Conservation (phyloP, 73 alveolate species). For the Paramecium caudatum region DNA sequence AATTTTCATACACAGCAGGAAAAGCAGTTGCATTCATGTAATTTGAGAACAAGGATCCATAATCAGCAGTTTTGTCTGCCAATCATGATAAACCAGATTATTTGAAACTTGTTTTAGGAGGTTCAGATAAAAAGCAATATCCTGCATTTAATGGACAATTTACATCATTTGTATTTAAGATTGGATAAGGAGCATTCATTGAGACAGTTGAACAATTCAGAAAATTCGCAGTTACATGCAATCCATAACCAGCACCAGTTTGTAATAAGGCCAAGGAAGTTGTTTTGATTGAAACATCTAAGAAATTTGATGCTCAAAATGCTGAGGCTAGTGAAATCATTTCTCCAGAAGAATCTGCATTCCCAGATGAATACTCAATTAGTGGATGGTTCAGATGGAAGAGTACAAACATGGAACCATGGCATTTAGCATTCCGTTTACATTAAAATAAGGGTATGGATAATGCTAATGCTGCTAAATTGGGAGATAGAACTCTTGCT, state of each 20-base stretch:
- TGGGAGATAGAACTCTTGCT: conserved; percentile 68
- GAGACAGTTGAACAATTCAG: conserved; percentile 45
- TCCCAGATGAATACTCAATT: conserved; percentile 63
- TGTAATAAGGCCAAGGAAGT: conserved; percentile 29
- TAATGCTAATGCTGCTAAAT: conserved; percentile 56
- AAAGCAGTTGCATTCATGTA: conserved; percentile 24
- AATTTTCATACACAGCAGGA: background rate
- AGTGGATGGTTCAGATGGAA: conserved; percentile 66
- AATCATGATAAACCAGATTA: conserved; percentile 42
- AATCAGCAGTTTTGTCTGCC: background rate
- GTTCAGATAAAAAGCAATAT: background rate
- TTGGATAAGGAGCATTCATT: conserved; percentile 42
- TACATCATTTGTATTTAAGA: conserved; percentile 1
- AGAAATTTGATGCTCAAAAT: conserved; percentile 14
- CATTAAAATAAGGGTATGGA: conserved; percentile 42
- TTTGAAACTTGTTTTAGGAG: conserved; percentile 29
- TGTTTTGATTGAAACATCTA: background rate
- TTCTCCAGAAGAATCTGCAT: conserved; percentile 39
- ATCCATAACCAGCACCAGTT: conserved; percentile 27
- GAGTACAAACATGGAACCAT: conserved; percentile 38
- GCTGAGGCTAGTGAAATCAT: conserved; percentile 27
- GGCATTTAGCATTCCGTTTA: conserved; percentile 65
- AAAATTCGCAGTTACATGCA: background rate
- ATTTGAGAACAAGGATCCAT: conserved; percentile 22
- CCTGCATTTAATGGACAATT: conserved; percentile 62